Base-by-base conservation (phyloP, 371 early-diverging fungal species). In the Apophysomyces trapeziformis region DNA sequence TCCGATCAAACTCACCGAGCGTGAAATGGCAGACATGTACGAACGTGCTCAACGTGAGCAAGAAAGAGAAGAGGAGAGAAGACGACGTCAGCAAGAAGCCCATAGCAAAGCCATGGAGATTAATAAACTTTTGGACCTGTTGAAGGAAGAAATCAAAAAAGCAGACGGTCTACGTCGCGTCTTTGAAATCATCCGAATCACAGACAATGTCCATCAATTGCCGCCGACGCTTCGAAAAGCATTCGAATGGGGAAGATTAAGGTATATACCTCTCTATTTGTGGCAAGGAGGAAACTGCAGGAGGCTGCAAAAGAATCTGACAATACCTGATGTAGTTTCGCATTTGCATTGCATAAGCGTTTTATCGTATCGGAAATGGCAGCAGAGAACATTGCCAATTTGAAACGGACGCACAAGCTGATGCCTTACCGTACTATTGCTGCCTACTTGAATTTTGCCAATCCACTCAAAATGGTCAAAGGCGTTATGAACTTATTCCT, bases 161-260 rank as follows among this genome's bases (percentile, higher is more conserved):
- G 86, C 87, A 3, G 87, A 85, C 39, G 87, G 87, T 4, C 61
- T 86, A 12, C 46, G 72, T 1, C 61, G 77, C 3, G 50, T 86
- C 11, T 76, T 80, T 57, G 64, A 71, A 2, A 68, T 68, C 0
- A 83, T 90, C 57, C 79, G 81, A 58, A 65, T 68, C 4, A 77
- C 82, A 11, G 78, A 82, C 0, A 68, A 68, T 0, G 71, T 87
- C 18, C 66, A 71, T 1, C 68, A 84, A 6, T 63, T 90, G 14
- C 90, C 90, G 2, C 61, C 57, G 4, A 67, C 84, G 13, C 80
- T 86, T 47, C 77, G 75, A 62, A 80, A 80, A 13, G 80, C 85
- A 1, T 77, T 90, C 66, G 87, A 88, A 62, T 88, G 86, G 88
- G 88, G 86, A 11, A 76, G 85, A 66, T 85, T 87, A 66, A 81